Evolutionary conservation across 73 alveolate genomes (phyloP), one percentile per base, ranked within the genome.

Genomic region (Paramecium sonneborni): DNA sequence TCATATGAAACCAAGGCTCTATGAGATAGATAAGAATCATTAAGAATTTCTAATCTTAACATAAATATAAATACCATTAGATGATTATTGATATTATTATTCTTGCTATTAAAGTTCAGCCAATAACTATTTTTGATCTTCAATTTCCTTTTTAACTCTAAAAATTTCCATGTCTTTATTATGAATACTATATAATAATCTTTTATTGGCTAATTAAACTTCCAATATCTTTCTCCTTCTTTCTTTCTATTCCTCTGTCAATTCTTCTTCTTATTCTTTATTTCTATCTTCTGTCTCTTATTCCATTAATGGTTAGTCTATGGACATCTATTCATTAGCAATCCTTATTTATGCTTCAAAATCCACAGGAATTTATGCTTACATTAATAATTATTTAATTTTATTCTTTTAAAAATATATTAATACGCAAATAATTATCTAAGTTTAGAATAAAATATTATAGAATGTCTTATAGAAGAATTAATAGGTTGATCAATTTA

Each of bases 1-100:
- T 79, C 90, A 79, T 79, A 79, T 14, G 62, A 30, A 79, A 79
- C 90, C 26, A 79, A 79, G 11, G 76, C 90, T 79, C 90, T 79
- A 15, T 79, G 69, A 15, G 70, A 79, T 79, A 79, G 9, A 79
- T 79, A 79, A 23, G 69, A 43, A 79, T 79, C 90, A 24, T 30
- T 24, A 43, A 52, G 34, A 18, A n/a, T 18, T 52, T 52, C 43
- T 35, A 35, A 35, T 35, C 6, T 35, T 35, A 35, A 4, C 43
- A 35, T 35, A 35, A 6, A 35, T 35, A 35, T 35, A 4, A 35
- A 35, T 35, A 35, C 43, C 43, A 35, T 35, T 35, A 35, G 43
- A 35, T 35, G 2, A 35, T 35, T 35, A 35, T 35, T 35, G 43
- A 35, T 35, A 35, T 35, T 35, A 28, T 21, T 79, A 21, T 6